Evolutionary conservation across 257 asterid species (phyloP), one percentile per base, ranked within the genome.

Genomic region (Jacaranda mimosifolia): DNA sequence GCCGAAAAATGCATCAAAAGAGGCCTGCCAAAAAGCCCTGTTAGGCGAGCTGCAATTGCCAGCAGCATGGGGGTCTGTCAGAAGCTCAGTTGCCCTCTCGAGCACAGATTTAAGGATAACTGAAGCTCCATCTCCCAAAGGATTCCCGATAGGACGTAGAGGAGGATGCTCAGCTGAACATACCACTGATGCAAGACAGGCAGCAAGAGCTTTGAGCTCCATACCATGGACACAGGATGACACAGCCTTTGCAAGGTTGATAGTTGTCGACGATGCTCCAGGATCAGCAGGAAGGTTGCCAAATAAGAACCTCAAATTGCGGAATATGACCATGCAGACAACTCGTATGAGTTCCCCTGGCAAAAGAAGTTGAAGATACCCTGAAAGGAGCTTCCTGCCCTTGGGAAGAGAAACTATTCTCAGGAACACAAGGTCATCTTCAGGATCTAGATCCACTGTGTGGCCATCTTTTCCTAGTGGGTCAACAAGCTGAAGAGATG

Each of bases 111-210:
- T 87, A n/a, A 91, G 91, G 48, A 88, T 49, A 14, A 87, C 79
- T 3, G 97, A 85, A 45, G 97, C 97, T 63, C 96, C 96, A 63
- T 91, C 97, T 63, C 97, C 95, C 65, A 88, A 68, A 46, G 89
- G 72, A 78, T 90, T 87, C 51, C 96, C 96, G 17, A 90, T 69
- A 3, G 97, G 96, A 19, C 91, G 92, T 35, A 91, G 80, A 35
- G 97, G 96, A 62, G 97, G 94, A 56, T 85, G 96, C 81, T 91
- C 96, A 0, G 82, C 55, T 49, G 96, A 88, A 76, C 96, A 91
- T 52, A 88, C 96, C 40, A 91, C 97, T 7, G 97, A 91, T 53
- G 96, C 97, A 77, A 91, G 96, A 79, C 96, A 91, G 18, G 92
- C 89, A 67, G 94, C 91, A 18, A 91, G 84, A 14, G 93, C 78